Evolutionary conservation across 768 basidiomycete species (phyloP).

Genomic region (Trametes cingulata): DNA sequence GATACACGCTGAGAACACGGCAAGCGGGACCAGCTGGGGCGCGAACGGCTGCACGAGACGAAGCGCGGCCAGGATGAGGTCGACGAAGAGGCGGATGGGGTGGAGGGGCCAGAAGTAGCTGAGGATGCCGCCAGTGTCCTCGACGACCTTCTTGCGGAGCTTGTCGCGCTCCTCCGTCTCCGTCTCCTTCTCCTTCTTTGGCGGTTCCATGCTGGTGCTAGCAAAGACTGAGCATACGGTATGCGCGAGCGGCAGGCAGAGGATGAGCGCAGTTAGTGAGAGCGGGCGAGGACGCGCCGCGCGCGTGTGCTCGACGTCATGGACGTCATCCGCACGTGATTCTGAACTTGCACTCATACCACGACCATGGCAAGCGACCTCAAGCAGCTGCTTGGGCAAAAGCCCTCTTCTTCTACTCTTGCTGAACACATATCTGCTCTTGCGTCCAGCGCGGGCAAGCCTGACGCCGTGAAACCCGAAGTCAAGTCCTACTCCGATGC

Average conservation of each 20-base stretch:
- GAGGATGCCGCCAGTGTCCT: conserved; percentile 21
- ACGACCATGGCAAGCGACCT: conserved; percentile 26
- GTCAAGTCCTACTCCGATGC: conserved; percentile 80
- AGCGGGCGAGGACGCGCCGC: background rate
- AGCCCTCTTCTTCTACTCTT: conserved; percentile 50
- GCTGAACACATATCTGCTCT: conserved; percentile 42
- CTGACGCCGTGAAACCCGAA: conserved; percentile 45
- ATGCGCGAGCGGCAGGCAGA: background rate
- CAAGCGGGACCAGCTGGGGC: conserved; percentile 64
- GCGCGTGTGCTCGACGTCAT: background rate
- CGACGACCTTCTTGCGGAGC: conserved; percentile 14
- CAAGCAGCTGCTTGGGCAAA: conserved; percentile 49
- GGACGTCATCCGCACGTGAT: conserved; percentile 18
- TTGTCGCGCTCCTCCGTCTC: conserved; percentile 17
- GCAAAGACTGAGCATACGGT: background rate
- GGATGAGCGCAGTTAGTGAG: background rate
- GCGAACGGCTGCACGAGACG: conserved; percentile 51
- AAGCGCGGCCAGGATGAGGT: conserved; percentile 29
- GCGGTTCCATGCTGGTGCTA: conserved; percentile 18
- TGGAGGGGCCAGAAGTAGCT: conserved; percentile 24
- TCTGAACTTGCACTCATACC: background rate
- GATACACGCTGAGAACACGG: conserved; percentile 60
- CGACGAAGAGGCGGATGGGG: conserved; percentile 29
- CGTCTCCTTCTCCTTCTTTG: background rate
- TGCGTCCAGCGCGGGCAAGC: conserved; percentile 23